A percentile compares a stretch with the other conserved stretches of the same genome.
Evolutionary conservation across 805 yeast genomes (phyloP).

Genomic region (Yamadazyma philogaea): DNA sequence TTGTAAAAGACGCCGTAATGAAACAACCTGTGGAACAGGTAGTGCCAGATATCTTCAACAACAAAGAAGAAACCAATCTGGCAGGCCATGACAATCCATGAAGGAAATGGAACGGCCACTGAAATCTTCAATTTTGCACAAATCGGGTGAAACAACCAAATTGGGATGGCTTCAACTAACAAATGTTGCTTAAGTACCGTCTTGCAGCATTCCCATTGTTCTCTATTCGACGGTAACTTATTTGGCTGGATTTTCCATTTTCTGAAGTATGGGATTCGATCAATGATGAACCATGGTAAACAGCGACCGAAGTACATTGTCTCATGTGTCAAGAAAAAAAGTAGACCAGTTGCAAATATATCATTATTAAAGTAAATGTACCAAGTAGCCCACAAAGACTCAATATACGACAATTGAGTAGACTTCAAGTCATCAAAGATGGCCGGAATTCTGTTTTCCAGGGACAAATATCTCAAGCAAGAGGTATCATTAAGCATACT

Average conservation of each 20-base stretch:
- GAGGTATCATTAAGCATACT: conserved; percentile 12
- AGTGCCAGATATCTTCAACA: conserved; percentile 94
- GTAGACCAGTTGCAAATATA: conserved; percentile 83
- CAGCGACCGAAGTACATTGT: conserved; percentile 87
- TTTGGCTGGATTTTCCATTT: conserved; percentile 87
- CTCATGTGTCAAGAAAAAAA: conserved; percentile 83
- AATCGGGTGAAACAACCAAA: conserved; percentile 95
- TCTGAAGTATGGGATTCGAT: conserved; percentile 78
- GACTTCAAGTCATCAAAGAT: conserved; percentile 9
- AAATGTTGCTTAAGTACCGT: conserved; percentile 83
- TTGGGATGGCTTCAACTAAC: conserved; percentile 91
- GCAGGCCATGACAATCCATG: conserved; percentile 48
- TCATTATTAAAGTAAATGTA: conserved; percentile 84
- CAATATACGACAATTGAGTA: conserved; percentile 32
- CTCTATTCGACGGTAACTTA: conserved; percentile 72
- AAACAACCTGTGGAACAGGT: conserved; percentile 88
- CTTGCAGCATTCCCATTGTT: conserved; percentile 91
- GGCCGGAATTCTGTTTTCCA: background rate
- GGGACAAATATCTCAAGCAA: conserved; percentile 14
- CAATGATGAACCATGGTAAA: conserved; percentile 89
- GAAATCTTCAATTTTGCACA: conserved; percentile 78
- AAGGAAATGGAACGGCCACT: conserved; percentile 83
- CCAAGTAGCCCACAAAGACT: conserved; percentile 85
- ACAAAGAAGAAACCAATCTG: conserved; percentile 80
- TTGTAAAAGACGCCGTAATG: conserved; percentile 89